Percentiles rank a stretch among this genome's conserved stretches.
These are phyloP conservation scores for Saturnispora quitensis DNA, from an alignment of 805 yeast genomes.

Conservation along the genomic window DNA sequence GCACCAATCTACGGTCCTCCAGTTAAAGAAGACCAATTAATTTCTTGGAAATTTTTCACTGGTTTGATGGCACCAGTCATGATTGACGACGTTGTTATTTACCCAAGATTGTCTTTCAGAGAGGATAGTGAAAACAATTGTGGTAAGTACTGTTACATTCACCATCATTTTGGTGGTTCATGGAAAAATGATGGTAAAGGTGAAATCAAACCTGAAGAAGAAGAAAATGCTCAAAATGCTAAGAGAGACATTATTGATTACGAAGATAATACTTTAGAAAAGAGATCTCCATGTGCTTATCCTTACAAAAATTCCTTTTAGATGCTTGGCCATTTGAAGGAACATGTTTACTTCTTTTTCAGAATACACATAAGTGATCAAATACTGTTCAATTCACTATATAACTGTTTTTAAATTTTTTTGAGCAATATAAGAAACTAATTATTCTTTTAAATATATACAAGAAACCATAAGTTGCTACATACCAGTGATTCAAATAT, in stretches of 20 bases:
- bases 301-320: conserved; percentile 3
- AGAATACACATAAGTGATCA: not conserved
- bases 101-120: conserved; percentile 28
- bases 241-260: not conserved
- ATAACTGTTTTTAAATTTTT: not conserved
- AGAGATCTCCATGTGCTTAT: conserved; percentile 6
- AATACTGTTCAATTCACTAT: not conserved
- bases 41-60: conserved; percentile 28
- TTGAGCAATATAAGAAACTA: not conserved
- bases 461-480: not conserved
- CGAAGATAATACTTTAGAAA: conserved; percentile 11
- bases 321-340: not conserved
- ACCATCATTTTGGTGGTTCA: conserved; percentile 30
- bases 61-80: conserved; percentile 28
- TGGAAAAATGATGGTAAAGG: conserved; percentile 30
- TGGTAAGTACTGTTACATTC: conserved; percentile 28
- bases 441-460: not conserved
- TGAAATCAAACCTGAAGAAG: conserved; percentile 28
- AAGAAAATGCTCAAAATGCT: conserved; percentile 18
- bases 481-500: not conserved
- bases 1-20: conserved; percentile 28
- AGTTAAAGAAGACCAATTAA: conserved; percentile 18
- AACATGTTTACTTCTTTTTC: not conserved
- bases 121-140: conserved; percentile 28
- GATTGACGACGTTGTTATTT: conserved; percentile 28